Percentiles rank a stretch among this genome's conserved stretches.
These are phyloP conservation scores for Ganoderma meredithae DNA, from an alignment of 1,284 basidiomycete genomes.

Conservation along the genomic window DNA sequence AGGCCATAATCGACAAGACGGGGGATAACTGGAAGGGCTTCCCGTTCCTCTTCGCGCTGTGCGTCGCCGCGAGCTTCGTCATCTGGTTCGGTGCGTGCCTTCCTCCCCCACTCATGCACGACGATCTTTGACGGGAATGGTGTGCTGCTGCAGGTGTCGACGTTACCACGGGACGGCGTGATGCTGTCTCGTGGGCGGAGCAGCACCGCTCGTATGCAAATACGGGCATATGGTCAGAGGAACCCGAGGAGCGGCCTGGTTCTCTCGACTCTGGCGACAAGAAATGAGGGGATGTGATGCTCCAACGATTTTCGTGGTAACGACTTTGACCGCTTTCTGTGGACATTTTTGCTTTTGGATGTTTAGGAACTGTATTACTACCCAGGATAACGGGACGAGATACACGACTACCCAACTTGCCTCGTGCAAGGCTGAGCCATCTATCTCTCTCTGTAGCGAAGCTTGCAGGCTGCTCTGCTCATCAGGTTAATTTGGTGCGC, in stretches of 20 bases:
- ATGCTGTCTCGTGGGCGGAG: slow-evolving; percentile 70
- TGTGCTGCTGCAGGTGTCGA: slow-evolving; percentile 54
- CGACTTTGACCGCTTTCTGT: not conserved
- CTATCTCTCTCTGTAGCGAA: not conserved
- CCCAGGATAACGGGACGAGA: not conserved
- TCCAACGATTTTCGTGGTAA: not conserved
- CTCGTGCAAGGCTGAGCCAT: not conserved
- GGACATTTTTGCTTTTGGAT: not conserved
- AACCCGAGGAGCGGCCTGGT: slow-evolving; percentile 28
- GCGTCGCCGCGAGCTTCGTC: slow-evolving; percentile 65
- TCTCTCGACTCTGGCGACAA: slow-evolving; percentile 5
- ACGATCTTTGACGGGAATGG: not conserved
- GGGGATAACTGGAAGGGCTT: slow-evolving; percentile 85
- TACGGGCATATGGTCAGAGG: slow-evolving; percentile 35
- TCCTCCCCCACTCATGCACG: not conserved
- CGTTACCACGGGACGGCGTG: slow-evolving; percentile 69
- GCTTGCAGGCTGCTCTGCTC: not conserved
- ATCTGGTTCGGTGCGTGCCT: slow-evolving; percentile 67
- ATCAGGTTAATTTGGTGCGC: not conserved
- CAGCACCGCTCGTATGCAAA: slow-evolving; percentile 41
- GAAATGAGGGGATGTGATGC: not conserved
- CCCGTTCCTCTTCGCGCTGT: slow-evolving; percentile 83
- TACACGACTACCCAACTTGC: not conserved
- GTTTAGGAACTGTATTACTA: not conserved
- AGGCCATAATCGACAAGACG: slow-evolving; percentile 77